These are phyloP conservation scores for Madurella mycetomatis DNA, from an alignment of 2,329 filamentous ascomycete species.

Conservation along the genomic window DNA sequence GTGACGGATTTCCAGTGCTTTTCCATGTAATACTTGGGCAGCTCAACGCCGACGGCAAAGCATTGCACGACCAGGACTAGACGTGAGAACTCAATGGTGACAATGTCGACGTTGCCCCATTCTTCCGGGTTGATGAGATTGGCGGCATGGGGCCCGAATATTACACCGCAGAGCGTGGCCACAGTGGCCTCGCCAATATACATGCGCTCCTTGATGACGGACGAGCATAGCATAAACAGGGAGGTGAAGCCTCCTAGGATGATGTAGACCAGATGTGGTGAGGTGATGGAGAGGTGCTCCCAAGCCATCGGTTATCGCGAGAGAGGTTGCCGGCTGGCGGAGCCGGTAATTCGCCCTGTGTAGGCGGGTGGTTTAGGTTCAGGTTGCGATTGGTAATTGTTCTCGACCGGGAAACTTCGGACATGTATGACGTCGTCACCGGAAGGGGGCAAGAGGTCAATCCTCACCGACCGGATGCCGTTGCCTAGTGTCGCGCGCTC, in stretches of 20 bases:
- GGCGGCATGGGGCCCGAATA: conserved; percentile 81
- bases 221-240: conserved; percentile 96
- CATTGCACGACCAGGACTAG: conserved; percentile 89
- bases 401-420: background rate
- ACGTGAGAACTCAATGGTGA: conserved; percentile 84
- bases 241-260: conserved; percentile 97
- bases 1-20: conserved; percentile 92
- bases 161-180: conserved; percentile 80
- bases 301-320: conserved; percentile 58
- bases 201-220: conserved; percentile 95
- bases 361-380: conserved; percentile 3
- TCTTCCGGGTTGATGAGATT: conserved; percentile 69
- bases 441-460: background rate
- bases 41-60: conserved; percentile 84
- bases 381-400: background rate
- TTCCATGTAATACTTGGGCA: conserved; percentile 96
- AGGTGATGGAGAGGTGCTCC: conserved; percentile 80
- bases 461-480: background rate
- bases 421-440: background rate
- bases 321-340: conserved; percentile 3
- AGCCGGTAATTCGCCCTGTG: conserved; percentile 7
- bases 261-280: conserved; percentile 96
- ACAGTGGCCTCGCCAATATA: conserved; percentile 99
- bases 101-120: conserved; percentile 81
- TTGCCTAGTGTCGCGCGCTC: background rate